Percentiles rank a stretch among this genome's conserved stretches.
Conservation (phyloP, 2,329 filamentous ascomycete genomes). For the Paraconiothyrium sp. region DNA sequence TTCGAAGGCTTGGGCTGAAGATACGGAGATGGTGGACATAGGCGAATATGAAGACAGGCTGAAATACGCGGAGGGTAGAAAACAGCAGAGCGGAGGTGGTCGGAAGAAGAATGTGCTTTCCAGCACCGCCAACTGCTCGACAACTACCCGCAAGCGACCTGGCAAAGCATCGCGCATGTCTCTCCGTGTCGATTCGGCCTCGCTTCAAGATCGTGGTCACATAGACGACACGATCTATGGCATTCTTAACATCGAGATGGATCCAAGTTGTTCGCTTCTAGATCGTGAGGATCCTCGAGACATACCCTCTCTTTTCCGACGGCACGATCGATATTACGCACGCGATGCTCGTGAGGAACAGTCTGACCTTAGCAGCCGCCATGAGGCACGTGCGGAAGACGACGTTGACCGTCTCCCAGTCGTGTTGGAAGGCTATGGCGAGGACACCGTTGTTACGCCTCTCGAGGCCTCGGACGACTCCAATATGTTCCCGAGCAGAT, state of each 20-base stretch:
- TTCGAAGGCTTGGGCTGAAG: not conserved
- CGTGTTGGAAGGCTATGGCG: not conserved
- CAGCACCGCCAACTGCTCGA: not conserved
- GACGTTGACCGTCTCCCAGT: too few relatives aligned
- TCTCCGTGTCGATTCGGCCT: not conserved
- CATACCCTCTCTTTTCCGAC: not conserved
- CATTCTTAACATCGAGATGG: not conserved
- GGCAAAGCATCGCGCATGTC: not conserved
- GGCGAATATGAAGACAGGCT: not conserved
- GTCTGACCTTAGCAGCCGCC: not conserved
- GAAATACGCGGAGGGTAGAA: not conserved
- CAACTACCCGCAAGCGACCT: not conserved
- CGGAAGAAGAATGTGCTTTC: not conserved
- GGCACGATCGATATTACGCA: not conserved
- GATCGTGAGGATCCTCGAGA: not conserved
- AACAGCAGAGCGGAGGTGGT: not conserved
- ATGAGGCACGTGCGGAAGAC: not conserved
- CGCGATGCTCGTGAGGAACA: too few relatives aligned
- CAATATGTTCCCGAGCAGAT: not conserved
- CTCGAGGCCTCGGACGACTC: not conserved
- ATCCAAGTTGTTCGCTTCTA: not conserved
- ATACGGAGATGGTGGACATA: not conserved
- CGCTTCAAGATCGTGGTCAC: too few relatives aligned
- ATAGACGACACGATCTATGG: not conserved
- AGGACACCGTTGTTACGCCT: not conserved